Percentiles rank a stretch among this genome's conserved stretches.
Evolutionary conservation across 202 grass and related monocot genomes (phyloP).

Genomic region (Setaria viridis): DNA sequence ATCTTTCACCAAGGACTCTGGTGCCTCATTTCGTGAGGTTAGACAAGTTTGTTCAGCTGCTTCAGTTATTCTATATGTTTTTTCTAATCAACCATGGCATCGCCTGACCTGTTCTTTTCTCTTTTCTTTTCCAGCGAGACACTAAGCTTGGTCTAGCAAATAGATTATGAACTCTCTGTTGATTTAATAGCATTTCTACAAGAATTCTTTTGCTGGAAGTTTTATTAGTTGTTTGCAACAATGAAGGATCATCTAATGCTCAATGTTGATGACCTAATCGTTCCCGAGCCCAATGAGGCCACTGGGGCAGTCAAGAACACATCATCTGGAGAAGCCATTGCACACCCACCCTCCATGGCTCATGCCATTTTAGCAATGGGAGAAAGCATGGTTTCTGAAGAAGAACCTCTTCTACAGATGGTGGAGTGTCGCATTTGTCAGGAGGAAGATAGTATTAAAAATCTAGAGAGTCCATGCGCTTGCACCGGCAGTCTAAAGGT

Average conservation of each 20-base stretch:
- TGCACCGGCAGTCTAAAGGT: slow-evolving; percentile 96
- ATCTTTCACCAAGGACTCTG: slow-evolving; percentile 36
- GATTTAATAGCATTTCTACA: slow-evolving; percentile 49
- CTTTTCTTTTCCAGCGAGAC: slow-evolving; percentile 44
- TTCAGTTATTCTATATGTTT: slow-evolving; percentile 9
- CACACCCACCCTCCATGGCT: not conserved
- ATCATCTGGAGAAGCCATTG: slow-evolving; percentile 48
- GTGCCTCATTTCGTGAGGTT: slow-evolving; percentile 32
- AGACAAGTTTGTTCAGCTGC: slow-evolving; percentile 20
- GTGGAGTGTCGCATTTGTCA: slow-evolving; percentile 93
- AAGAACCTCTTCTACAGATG: slow-evolving; percentile 71
- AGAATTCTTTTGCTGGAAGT: slow-evolving; percentile 42
- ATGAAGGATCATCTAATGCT: slow-evolving; percentile 82
- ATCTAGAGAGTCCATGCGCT: slow-evolving; percentile 77
- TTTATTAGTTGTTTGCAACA: slow-evolving; percentile 42
- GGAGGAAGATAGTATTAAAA: slow-evolving; percentile 80
- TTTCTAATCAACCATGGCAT: slow-evolving; percentile 16
- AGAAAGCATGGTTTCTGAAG: slow-evolving; percentile 60
- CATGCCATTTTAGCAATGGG: slow-evolving; percentile 47
- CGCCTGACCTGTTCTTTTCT: not conserved
- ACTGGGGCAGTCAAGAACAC: slow-evolving; percentile 44
- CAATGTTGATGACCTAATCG: slow-evolving; percentile 60
- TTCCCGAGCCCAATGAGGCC: slow-evolving; percentile 37
- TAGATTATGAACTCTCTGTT: slow-evolving; percentile 41
- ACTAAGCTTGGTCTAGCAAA: slow-evolving; percentile 36